Base-by-base conservation (phyloP, 2,329 filamentous ascomycete species). In the Rhinocladiella similis region DNA sequence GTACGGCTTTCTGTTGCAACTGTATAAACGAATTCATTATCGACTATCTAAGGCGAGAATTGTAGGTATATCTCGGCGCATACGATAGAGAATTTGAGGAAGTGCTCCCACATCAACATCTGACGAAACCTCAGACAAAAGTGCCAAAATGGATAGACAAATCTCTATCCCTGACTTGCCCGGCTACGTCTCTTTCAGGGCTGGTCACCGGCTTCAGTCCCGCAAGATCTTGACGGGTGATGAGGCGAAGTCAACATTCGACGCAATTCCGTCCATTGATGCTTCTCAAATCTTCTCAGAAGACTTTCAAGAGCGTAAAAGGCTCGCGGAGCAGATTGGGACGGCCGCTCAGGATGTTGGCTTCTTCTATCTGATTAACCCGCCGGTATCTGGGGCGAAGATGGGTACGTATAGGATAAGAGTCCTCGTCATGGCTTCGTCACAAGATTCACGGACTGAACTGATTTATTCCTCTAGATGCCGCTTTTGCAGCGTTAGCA, bases 341-440 rank as follows among this genome's bases (percentile, higher is more conserved):
- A 61, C 68, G 0, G 80, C 80, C 0, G 76, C 79, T 2, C 73
- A 75, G 10, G 78, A 74, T 42, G 80, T 72, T 0, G 81, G 80
- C 2, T 83, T 83, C 70, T 83, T 83, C 68, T 83, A 83, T 68
- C 72, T 83, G 38, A 19, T 51, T 35, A 51, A 51, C 16, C 49
- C 49, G 49, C 49, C 49, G 14, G 49, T 51, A 18, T 42, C 36
- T 29, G 36, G 18, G 4, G 49, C 13, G 10, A 51, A 51, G 49
- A 51, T 51, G 49, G 49, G 49, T 51, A 43, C 38, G 49, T 51
- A n/a, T 19, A 18, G 25, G 12, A 42, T 27, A 27, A 3, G 25
- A 27, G 7, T 27, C 25, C 25, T 27, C 25, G 25, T 27, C 25
- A 27, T 27, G 25, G 25, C 25, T 1, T 51, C 12, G 49, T 42